Conservation (phyloP, 257 asterid genomes). For the Fraxinus americana region DNA sequence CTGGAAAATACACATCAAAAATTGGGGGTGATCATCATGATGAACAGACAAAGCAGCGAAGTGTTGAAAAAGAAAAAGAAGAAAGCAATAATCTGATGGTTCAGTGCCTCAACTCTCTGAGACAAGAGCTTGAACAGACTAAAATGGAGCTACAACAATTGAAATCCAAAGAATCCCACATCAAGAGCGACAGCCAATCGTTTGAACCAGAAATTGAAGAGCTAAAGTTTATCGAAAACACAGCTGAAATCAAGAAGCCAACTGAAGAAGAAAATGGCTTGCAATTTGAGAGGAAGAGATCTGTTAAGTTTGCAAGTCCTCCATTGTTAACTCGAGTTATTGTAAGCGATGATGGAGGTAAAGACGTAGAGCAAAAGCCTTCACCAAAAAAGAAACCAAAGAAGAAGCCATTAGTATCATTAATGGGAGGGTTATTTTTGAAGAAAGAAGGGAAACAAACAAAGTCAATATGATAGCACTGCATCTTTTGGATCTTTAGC, state of each 20-base stretch:
- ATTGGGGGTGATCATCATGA: conserved; percentile 38
- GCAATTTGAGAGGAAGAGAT: conserved; percentile 56
- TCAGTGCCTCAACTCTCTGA: conserved; percentile 49
- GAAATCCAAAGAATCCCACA: conserved; percentile 36
- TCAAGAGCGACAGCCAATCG: conserved; percentile 11
- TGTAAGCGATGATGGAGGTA: conserved; percentile 27
- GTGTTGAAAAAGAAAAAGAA: conserved; percentile 55
- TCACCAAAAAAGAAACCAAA: conserved; percentile 42
- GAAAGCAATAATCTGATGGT: conserved; percentile 56
- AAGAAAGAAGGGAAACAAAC: conserved; percentile 46
- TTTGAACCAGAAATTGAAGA: conserved; percentile 58
- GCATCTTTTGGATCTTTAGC: neutral
- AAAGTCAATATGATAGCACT: conserved; percentile 10
- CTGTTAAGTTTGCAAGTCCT: conserved; percentile 79
- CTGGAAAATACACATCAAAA: conserved; percentile 24
- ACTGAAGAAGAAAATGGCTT: conserved; percentile 3
- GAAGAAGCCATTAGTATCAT: conserved; percentile 63
- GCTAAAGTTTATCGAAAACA: conserved; percentile 58
- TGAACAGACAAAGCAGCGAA: conserved; percentile 59
- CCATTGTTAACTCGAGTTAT: conserved; percentile 58
- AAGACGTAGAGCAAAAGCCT: conserved; percentile 10
- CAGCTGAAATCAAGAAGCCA: conserved; percentile 23
- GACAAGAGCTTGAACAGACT: conserved; percentile 67
- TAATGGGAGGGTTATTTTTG: conserved; percentile 54
- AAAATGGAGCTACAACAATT: conserved; percentile 61